phyloP scores from a whole-genome alignment of 164 flowering plant species.

The Sextonia rubra region DNA sequence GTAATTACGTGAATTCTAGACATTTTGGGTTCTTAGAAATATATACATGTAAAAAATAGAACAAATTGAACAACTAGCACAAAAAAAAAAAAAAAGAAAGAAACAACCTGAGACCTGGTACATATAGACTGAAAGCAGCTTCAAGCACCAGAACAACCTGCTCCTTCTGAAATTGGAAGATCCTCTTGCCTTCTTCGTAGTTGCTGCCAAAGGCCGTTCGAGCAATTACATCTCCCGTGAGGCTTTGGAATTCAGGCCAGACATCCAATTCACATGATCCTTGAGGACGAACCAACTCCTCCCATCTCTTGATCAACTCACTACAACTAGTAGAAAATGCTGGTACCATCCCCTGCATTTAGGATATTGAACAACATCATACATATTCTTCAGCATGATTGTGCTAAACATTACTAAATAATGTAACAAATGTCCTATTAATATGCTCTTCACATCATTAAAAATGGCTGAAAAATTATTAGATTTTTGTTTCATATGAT shows the following conservation, averaged over 20 bases:
- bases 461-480: neutral
- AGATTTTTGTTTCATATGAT: neutral
- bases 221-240: constrained; percentile 16
- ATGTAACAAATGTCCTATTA: too few relatives aligned
- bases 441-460: too few relatives aligned
- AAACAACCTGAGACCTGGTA: constrained; percentile 37
- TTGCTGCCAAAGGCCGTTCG: constrained; percentile 24
- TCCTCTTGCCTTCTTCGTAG: constrained; percentile 19
- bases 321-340: constrained; percentile 16
- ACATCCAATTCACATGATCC: constrained; percentile 21
- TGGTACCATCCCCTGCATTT: constrained; percentile 22
- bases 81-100: neutral
- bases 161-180: constrained; percentile 26
- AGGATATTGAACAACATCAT: neutral
- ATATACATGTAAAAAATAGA: too few relatives aligned
- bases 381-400: neutral
- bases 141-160: constrained; percentile 11
- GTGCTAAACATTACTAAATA: neutral
- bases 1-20: too few relatives aligned
- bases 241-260: constrained; percentile 15
- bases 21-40: too few relatives aligned
- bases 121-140: constrained; percentile 8
- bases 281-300: constrained; percentile 3
- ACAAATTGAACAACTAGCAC: too few relatives aligned
- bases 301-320: constrained; percentile 20